These are phyloP conservation scores for Ceratobasidium sp. DNA, from an alignment of 1,284 basidiomycete species.

Conservation along the genomic window DNA sequence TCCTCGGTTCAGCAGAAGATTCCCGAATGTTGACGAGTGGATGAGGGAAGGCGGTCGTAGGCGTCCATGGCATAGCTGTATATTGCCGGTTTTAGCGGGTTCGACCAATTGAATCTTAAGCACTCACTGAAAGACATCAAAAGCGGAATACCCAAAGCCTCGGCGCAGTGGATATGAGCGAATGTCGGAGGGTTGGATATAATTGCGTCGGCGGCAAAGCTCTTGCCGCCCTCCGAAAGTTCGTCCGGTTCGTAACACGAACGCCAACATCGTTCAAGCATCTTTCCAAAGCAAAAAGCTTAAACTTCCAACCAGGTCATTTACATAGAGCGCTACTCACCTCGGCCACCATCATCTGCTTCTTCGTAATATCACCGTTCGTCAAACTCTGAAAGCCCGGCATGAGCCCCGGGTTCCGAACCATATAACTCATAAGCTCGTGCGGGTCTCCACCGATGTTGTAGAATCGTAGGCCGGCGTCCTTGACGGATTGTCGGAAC, in stretches of 20 bases:
- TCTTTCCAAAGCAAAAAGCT: conserved; percentile 51
- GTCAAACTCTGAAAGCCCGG: conserved; percentile 65
- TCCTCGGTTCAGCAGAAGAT: conserved; percentile 66
- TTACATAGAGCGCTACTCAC: neutral
- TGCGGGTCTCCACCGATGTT: conserved; percentile 72
- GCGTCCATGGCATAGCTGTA: conserved; percentile 77
- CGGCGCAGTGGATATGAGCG: conserved; percentile 74
- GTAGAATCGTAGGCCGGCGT: conserved; percentile 69
- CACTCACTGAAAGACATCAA: conserved; percentile 70
- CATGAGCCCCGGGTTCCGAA: conserved; percentile 69
- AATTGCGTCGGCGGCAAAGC: conserved; percentile 73
- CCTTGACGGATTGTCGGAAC: conserved; percentile 70
- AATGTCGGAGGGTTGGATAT: conserved; percentile 77
- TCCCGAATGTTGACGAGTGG: conserved; percentile 71
- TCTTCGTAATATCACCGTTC: conserved; percentile 66
- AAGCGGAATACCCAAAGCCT: conserved; percentile 73
- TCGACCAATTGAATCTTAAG: conserved; percentile 11
- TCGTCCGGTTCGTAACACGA: conserved; percentile 68
- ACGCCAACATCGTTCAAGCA: conserved; percentile 72
- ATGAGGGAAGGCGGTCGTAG: conserved; percentile 76
- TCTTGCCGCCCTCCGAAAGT: conserved; percentile 56
- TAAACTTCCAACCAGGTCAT: neutral
- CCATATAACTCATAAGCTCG: conserved; percentile 74
- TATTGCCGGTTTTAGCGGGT: neutral
- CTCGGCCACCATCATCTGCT: conserved; percentile 65